phyloP scores from a whole-genome alignment of 2,329 filamentous ascomycete species.

The Penicillium sp. region DNA sequence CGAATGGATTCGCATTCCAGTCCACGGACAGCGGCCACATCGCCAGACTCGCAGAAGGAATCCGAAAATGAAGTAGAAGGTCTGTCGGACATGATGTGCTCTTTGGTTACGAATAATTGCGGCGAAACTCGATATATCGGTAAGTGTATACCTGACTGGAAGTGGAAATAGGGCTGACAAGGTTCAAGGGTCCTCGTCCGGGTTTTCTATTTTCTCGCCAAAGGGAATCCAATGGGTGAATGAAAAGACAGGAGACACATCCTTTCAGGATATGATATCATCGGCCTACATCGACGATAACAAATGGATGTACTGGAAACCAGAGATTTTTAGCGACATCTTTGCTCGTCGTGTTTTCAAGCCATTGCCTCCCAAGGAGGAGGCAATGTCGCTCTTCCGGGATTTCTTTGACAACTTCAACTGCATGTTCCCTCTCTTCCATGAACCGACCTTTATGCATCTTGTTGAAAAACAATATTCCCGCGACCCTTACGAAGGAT shows the following conservation, averaged over 20 bases:
- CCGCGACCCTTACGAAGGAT: slow-evolving; percentile 87
- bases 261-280: slow-evolving; percentile 93
- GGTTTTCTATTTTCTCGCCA: slow-evolving; percentile 97
- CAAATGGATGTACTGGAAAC: slow-evolving; percentile 97
- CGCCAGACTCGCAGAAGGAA: slow-evolving; percentile 58
- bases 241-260: slow-evolving; percentile 92
- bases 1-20: slow-evolving; percentile 53
- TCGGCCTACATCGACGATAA: slow-evolving; percentile 90
- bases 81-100: slow-evolving; percentile 98
- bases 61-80: slow-evolving; percentile 77
- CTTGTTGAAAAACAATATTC: slow-evolving; percentile 94
- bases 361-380: slow-evolving; percentile 80
- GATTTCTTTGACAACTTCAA: slow-evolving; percentile 99
- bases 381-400: slow-evolving; percentile 83
- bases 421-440: slow-evolving; percentile 96
- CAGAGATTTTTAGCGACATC: slow-evolving; percentile 93
- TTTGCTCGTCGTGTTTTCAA: slow-evolving; percentile 86
- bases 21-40: slow-evolving; percentile 56
- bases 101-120: slow-evolving; percentile 89
- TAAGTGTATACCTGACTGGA: slow-evolving; percentile 48
- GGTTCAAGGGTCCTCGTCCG: slow-evolving; percentile 81
- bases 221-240: slow-evolving; percentile 99
- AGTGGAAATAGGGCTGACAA: slow-evolving; percentile 26
- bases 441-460: slow-evolving; percentile 98
- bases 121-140: slow-evolving; percentile 97